phyloP scores from a whole-genome alignment of 495 filamentous ascomycete species.

The Ascodesmis nigricans region DNA sequence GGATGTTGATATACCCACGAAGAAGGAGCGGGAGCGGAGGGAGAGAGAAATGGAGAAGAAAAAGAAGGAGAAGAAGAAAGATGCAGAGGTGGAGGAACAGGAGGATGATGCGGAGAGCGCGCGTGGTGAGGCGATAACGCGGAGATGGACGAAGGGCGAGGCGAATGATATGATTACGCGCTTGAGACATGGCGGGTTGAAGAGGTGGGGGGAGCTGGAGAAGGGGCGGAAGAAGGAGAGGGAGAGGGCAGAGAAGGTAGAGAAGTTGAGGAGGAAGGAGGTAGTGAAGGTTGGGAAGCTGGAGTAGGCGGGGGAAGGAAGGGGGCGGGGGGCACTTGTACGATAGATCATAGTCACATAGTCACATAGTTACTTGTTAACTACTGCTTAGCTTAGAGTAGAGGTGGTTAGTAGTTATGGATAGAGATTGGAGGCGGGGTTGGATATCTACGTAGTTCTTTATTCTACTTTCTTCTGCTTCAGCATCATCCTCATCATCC shows the following conservation, averaged over 20 bases:
- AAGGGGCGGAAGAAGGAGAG: background rate
- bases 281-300: background rate
- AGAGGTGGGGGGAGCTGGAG: slow-evolving; percentile 2
- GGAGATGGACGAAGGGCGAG: slow-evolving; percentile 45
- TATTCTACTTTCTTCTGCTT: background rate
- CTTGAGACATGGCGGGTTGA: slow-evolving; percentile 50
- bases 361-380: no score
- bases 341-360: no score
- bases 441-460: background rate
- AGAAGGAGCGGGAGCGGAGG: slow-evolving; percentile 30
- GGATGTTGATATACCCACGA: no score
- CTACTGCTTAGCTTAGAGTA: background rate
- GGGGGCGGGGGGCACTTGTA: background rate
- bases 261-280: background rate
- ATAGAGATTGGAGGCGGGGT: background rate
- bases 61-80: background rate
- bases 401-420: background rate
- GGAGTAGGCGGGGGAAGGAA: background rate
- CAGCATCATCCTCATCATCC: background rate
- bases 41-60: slow-evolving; percentile 16
- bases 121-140: no score
- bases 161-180: slow-evolving; percentile 89
- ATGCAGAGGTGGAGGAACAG: slow-evolving; percentile 29
- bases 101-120: no score
- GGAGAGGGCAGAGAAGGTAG: background rate